phyloP scores from a whole-genome alignment of 2,329 filamentous ascomycete species.

The Exophiala phaeomuriformis region DNA sequence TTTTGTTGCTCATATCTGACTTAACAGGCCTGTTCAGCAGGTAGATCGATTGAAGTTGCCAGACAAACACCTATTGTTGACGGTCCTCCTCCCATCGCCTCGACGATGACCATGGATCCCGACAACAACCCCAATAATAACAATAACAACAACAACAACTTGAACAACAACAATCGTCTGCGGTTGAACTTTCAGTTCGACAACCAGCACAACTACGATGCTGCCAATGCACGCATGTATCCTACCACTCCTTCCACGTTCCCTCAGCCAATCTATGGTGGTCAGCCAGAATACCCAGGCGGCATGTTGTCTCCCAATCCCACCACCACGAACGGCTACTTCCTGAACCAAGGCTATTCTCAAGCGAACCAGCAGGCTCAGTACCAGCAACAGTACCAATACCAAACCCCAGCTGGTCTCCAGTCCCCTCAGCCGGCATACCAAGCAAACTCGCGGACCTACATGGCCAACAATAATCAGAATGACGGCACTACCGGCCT shows the following conservation, averaged over 20 bases:
- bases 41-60: slow-evolving; percentile 3
- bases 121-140: slow-evolving; percentile 45
- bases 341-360: slow-evolving; percentile 53
- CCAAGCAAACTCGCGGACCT: slow-evolving; percentile 34
- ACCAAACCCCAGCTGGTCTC: slow-evolving; percentile 47
- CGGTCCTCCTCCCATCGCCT: neutral
- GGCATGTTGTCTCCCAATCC: slow-evolving; percentile 35
- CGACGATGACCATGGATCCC: slow-evolving; percentile 39
- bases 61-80: neutral
- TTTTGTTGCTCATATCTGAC: neutral
- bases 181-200: slow-evolving; percentile 48
- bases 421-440: slow-evolving; percentile 52
- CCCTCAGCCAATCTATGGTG: slow-evolving; percentile 74
- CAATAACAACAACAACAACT: neutral
- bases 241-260: slow-evolving; percentile 92
- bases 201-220: slow-evolving; percentile 56
- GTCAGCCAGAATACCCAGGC: slow-evolving; percentile 55
- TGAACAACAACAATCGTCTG: slow-evolving; percentile 48
- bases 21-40: neutral
- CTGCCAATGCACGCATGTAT: slow-evolving; percentile 60
- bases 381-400: slow-evolving; percentile 49
- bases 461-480: slow-evolving; percentile 46
- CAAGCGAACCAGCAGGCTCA: slow-evolving; percentile 45
- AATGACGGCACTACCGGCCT: slow-evolving; percentile 86
- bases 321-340: slow-evolving; percentile 48